phyloP scores from a whole-genome alignment of 1,139 yeast genomes.

The Torulaspora globosa region DNA sequence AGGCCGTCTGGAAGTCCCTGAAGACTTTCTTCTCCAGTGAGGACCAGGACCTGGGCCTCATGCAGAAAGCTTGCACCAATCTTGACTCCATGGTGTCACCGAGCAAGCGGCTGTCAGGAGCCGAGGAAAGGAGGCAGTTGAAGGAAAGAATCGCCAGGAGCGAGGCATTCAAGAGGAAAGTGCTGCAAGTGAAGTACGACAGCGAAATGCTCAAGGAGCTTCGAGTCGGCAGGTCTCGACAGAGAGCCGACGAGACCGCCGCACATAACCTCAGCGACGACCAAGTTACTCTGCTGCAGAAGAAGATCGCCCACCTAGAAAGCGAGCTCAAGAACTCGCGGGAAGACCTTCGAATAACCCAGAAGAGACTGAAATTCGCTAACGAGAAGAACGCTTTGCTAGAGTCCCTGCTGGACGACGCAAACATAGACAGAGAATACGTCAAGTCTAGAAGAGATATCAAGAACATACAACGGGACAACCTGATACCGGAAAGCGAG shows the following conservation, averaged over 20 bases:
- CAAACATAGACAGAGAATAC: slow-evolving; percentile 34
- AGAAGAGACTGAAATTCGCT: slow-evolving; percentile 51
- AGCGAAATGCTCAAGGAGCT: slow-evolving; percentile 26
- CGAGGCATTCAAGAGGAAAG: slow-evolving; percentile 30
- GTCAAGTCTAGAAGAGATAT: slow-evolving; percentile 35
- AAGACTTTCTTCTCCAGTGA: slow-evolving; percentile 24
- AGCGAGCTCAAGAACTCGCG: slow-evolving; percentile 57
- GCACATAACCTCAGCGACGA: slow-evolving; percentile 20
- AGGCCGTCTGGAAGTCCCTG: slow-evolving; percentile 17
- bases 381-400: slow-evolving; percentile 32
- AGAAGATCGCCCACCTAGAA: slow-evolving; percentile 50
- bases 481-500: slow-evolving; percentile 29
- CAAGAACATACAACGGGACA: slow-evolving; percentile 30
- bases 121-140: slow-evolving; percentile 16
- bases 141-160: slow-evolving; percentile 26
- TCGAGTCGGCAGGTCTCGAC: slow-evolving; percentile 20
- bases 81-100: slow-evolving; percentile 17
- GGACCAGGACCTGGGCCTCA: slow-evolving; percentile 20
- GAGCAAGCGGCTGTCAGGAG: slow-evolving; percentile 10
- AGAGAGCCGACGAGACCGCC: slow-evolving; percentile 16
- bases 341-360: slow-evolving; percentile 58
- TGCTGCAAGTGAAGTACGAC: slow-evolving; percentile 31
- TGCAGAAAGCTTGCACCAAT: slow-evolving; percentile 21
- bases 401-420: slow-evolving; percentile 34
- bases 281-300: slow-evolving; percentile 21